Percentiles rank a stretch among this genome's conserved stretches.
Conservation (phyloP, 2,329 filamentous ascomycete genomes). For the Orbilia oligospora region DNA sequence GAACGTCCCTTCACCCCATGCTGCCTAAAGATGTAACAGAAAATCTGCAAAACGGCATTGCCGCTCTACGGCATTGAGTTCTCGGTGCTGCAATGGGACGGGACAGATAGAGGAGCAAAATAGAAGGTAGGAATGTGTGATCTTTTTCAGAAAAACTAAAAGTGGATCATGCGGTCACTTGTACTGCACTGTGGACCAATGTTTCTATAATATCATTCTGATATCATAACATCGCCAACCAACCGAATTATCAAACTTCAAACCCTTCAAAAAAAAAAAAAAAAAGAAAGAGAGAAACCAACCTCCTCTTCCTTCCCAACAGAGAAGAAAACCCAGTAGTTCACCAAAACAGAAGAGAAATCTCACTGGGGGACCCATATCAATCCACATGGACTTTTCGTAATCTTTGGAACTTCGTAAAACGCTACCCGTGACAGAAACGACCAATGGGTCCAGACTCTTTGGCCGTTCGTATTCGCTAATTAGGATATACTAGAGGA, state of each 20-base stretch:
- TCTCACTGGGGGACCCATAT: conserved; percentile 3
- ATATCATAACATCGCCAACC: conserved; percentile 25
- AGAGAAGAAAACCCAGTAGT: too few species aligned
- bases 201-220: conserved; percentile 22
- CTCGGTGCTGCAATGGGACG: not conserved
- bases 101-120: not conserved
- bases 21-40: conserved; percentile 32
- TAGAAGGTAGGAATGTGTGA: conserved; percentile 6
- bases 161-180: conserved; percentile 16
- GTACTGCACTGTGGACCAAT: not conserved
- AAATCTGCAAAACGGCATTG: conserved; percentile 8
- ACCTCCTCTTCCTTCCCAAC: conserved; percentile 27
- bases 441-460: not conserved
- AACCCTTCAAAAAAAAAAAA: conserved; percentile 3
- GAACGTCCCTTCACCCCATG: not conserved
- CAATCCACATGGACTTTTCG: conserved; percentile 10
- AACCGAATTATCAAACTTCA: conserved; percentile 18
- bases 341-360: not conserved
- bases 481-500: not conserved
- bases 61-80: conserved; percentile 11
- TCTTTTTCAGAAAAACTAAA: not conserved
- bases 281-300: not conserved
- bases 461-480: conserved; percentile 11
- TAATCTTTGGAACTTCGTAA: not conserved
- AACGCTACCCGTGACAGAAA: conserved; percentile 22